A percentile compares a stretch with the other conserved stretches of the same genome.
Conservation (phyloP, 768 basidiomycete species). For the Xanthoconium stramineum region DNA sequence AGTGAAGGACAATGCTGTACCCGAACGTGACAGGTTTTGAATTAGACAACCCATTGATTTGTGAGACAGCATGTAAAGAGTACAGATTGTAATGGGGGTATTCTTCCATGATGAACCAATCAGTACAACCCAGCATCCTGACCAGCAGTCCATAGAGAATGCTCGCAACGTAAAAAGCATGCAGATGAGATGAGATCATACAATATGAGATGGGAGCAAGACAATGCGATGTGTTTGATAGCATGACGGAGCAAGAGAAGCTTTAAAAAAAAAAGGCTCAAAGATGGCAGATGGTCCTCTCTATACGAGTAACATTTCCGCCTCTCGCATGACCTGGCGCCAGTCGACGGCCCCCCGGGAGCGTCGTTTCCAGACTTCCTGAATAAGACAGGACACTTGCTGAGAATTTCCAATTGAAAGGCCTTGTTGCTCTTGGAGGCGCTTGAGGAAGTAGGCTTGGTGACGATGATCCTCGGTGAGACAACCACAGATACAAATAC, state of each 20-base stretch:
- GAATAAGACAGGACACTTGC: slow-evolving; percentile 52
- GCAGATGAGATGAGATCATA: slow-evolving; percentile 10
- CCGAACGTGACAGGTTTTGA: not conserved
- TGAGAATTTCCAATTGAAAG: slow-evolving; percentile 63
- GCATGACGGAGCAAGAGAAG: slow-evolving; percentile 3
- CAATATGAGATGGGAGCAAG: slow-evolving; percentile 7
- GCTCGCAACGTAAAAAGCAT: slow-evolving; percentile 6
- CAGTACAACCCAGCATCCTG: slow-evolving; percentile 19
- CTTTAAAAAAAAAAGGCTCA: not conserved
- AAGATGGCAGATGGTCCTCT: slow-evolving; percentile 3
- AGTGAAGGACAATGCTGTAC: slow-evolving; percentile 4
- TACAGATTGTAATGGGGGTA: slow-evolving; percentile 24
- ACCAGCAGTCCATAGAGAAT: slow-evolving; percentile 17
- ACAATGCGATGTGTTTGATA: not conserved
- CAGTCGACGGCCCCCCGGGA: slow-evolving; percentile 49
- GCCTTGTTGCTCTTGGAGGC: slow-evolving; percentile 49
- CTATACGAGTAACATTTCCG: slow-evolving; percentile 59
- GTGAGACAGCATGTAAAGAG: slow-evolving; percentile 12
- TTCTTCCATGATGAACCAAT: slow-evolving; percentile 19
- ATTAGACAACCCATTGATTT: not conserved
- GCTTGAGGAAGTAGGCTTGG: slow-evolving; percentile 40
- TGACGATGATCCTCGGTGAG: slow-evolving; percentile 52
- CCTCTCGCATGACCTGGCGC: slow-evolving; percentile 52
- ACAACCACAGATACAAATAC: slow-evolving; percentile 69
- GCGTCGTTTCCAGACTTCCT: slow-evolving; percentile 55